Evolutionary conservation across 2,329 filamentous ascomycete genomes (phyloP).

Genomic region (Bipolaris sorokiniana): DNA sequence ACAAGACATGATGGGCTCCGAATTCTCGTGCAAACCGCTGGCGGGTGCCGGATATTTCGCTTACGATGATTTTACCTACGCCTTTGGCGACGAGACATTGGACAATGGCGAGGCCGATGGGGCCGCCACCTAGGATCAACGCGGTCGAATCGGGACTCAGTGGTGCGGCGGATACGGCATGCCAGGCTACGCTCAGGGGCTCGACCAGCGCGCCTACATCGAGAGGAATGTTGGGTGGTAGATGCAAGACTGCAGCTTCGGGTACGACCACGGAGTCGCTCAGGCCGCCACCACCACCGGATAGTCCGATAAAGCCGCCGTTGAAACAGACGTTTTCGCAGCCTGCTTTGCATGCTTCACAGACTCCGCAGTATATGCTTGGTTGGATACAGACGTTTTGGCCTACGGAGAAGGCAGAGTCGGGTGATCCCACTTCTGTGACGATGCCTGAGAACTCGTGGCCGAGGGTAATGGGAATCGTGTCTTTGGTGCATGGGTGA

Average conservation of each 20-base stretch:
- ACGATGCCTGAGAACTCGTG: conserved; percentile 70
- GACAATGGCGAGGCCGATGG: conserved; percentile 66
- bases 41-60: conserved; percentile 60
- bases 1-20: conserved; percentile 62
- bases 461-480: conserved; percentile 65
- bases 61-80: conserved; percentile 62
- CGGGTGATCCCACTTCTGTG: conserved; percentile 61
- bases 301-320: conserved; percentile 60
- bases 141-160: conserved; percentile 56
- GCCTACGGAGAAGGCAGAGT: conserved; percentile 58
- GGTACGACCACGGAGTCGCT: conserved; percentile 62
- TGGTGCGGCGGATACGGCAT: conserved; percentile 61
- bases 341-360: conserved; percentile 60
- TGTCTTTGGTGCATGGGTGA: conserved; percentile 64
- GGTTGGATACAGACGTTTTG: conserved; percentile 66
- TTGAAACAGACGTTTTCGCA: conserved; percentile 65
- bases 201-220: conserved; percentile 66
- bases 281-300: conserved; percentile 62
- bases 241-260: conserved; percentile 55
- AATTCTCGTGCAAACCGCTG: conserved; percentile 60
- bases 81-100: conserved; percentile 63
- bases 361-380: conserved; percentile 63
- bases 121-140: conserved; percentile 66
- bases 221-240: conserved; percentile 60
- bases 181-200: conserved; percentile 69